A percentile compares a stretch with the other conserved stretches of the same genome.
Evolutionary conservation across 2,329 filamentous ascomycete genomes (phyloP).

Genomic region (Curvularia hawaiiensis): DNA sequence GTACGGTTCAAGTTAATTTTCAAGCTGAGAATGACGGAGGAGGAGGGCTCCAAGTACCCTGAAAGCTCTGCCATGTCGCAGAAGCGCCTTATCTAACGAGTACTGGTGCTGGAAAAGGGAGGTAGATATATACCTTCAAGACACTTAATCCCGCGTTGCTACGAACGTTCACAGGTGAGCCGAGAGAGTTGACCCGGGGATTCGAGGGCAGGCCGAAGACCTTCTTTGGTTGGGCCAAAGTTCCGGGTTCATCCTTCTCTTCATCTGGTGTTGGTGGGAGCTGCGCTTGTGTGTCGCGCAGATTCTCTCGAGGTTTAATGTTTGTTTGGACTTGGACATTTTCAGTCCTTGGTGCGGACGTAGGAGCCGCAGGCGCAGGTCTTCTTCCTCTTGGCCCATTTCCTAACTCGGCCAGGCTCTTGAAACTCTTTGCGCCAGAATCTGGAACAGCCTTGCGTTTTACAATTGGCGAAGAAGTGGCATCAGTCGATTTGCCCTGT

Average conservation of each 20-base stretch:
- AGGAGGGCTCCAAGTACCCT: slow-evolving; percentile 13
- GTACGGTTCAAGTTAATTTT: neutral
- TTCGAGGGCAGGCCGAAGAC: slow-evolving; percentile 39
- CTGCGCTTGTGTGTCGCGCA: slow-evolving; percentile 16
- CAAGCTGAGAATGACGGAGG: neutral
- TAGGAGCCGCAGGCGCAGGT: slow-evolving; percentile 29
- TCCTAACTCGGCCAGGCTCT: slow-evolving; percentile 36
- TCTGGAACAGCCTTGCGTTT: slow-evolving; percentile 37
- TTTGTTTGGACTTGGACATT: slow-evolving; percentile 4
- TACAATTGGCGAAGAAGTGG: slow-evolving; percentile 15
- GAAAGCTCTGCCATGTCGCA: slow-evolving; percentile 12
- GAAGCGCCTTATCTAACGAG: slow-evolving; percentile 23
- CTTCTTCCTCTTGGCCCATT: slow-evolving; percentile 39
- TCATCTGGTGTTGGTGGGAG: slow-evolving; percentile 43
- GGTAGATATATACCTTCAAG: slow-evolving; percentile 42
- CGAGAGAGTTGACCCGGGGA: slow-evolving; percentile 31
- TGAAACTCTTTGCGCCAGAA: slow-evolving; percentile 30
- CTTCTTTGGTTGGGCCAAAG: slow-evolving; percentile 30
- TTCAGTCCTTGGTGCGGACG: slow-evolving; percentile 23
- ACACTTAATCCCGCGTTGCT: slow-evolving; percentile 47
- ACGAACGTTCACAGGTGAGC: slow-evolving; percentile 36
- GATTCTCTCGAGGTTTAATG: slow-evolving; percentile 7
- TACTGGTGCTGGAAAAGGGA: slow-evolving; percentile 30
- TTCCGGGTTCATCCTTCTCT: slow-evolving; percentile 16
- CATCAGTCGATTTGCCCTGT: slow-evolving; percentile 19